Evolutionary conservation across 1,284 basidiomycete species (phyloP).

Genomic region (Pseudozyma sp.): DNA sequence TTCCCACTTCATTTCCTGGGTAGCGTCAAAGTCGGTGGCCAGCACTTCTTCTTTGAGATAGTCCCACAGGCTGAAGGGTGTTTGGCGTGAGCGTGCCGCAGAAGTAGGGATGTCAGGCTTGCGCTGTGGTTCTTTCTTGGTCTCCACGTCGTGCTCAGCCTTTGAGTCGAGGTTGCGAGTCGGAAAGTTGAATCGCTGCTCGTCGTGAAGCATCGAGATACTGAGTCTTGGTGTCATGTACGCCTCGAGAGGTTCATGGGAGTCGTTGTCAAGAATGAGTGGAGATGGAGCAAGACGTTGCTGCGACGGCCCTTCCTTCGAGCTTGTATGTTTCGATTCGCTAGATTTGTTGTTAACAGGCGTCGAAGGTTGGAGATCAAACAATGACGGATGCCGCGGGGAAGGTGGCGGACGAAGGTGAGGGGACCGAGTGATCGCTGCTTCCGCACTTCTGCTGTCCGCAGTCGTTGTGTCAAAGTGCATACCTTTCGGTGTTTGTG

Average conservation of each 20-base stretch:
- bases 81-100: constrained; percentile 10
- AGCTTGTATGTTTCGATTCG: neutral
- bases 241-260: constrained; percentile 16
- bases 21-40: constrained; percentile 89
- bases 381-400: constrained; percentile 8
- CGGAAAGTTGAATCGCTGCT: neutral
- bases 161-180: neutral
- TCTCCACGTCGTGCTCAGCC: neutral
- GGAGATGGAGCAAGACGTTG: constrained; percentile 24
- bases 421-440: constrained; percentile 1
- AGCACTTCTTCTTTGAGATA: constrained; percentile 83
- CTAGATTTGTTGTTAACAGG: constrained; percentile 1
- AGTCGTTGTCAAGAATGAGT: constrained; percentile 10
- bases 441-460: constrained; percentile 1
- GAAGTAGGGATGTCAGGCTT: neutral
- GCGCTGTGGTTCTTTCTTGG: neutral
- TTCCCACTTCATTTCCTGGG: constrained; percentile 94
- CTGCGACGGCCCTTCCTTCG: constrained; percentile 4
- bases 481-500: constrained; percentile 9
- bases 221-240: constrained; percentile 32
- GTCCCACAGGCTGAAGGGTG: constrained; percentile 81
- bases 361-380: neutral
- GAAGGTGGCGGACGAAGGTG: constrained; percentile 13
- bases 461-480: neutral
- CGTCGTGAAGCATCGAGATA: constrained; percentile 23